Evolutionary conservation across 2,329 filamentous ascomycete genomes (phyloP).

Genomic region (Penicillium sp.): DNA sequence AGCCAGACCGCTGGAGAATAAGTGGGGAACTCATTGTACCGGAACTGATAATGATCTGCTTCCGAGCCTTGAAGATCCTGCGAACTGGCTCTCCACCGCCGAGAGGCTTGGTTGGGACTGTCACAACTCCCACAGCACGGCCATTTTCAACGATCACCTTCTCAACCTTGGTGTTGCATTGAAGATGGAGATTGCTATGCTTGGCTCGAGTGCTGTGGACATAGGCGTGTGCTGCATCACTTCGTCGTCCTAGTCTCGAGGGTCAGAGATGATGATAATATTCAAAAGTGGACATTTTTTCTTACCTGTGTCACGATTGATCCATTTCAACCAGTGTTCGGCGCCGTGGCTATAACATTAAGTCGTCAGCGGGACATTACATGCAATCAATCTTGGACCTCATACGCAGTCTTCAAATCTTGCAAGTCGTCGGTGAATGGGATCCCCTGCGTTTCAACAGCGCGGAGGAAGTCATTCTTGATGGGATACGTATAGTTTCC

Average conservation of each 20-base stretch:
- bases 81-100: slow-evolving; percentile 45
- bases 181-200: slow-evolving; percentile 61
- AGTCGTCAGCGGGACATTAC: neutral
- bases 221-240: slow-evolving; percentile 68
- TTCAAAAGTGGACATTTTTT: neutral
- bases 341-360: slow-evolving; percentile 48
- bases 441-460: slow-evolving; percentile 64
- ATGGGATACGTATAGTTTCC: slow-evolving; percentile 73
- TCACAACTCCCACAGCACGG: slow-evolving; percentile 61
- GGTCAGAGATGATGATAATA: neutral
- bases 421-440: slow-evolving; percentile 67
- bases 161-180: slow-evolving; percentile 68
- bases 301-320: slow-evolving; percentile 54
- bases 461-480: slow-evolving; percentile 70
- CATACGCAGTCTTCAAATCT: slow-evolving; percentile 48
- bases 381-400: neutral
- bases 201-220: slow-evolving; percentile 65
- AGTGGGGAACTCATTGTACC: slow-evolving; percentile 66
- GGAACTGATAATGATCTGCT: slow-evolving; percentile 64
- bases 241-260: slow-evolving; percentile 57
- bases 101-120: slow-evolving; percentile 62
- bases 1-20: slow-evolving; percentile 66
- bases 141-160: slow-evolving; percentile 67
- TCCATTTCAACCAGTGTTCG: slow-evolving; percentile 80
- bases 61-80: slow-evolving; percentile 58